Evolutionary conservation across 1,139 yeast species (phyloP).

Genomic region (Sugiyamaella grinbergsii): DNA sequence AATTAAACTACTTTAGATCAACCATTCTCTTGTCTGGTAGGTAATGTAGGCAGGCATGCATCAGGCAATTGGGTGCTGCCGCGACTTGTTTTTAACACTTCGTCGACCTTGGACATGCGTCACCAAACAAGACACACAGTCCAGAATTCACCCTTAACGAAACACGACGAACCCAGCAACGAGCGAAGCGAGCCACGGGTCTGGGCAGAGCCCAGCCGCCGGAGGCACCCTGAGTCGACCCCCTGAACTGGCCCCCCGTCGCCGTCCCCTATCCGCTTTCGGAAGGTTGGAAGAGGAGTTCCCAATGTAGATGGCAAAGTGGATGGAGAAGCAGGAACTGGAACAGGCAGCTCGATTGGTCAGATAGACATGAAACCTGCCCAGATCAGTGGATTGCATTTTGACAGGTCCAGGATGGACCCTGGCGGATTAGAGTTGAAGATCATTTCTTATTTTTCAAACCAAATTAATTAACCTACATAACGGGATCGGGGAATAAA

Average conservation of each 20-base stretch:
- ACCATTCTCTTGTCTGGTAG: too few species aligned
- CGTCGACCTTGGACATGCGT: too few species aligned
- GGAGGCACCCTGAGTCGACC: slow-evolving; percentile 1
- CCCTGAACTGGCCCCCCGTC: background rate
- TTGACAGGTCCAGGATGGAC: background rate
- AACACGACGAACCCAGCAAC: too few species aligned
- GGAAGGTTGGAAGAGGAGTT: slow-evolving; percentile 8
- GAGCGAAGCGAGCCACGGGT: slow-evolving; percentile 14
- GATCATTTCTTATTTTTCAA: background rate
- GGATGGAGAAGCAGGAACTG: slow-evolving; percentile 10
- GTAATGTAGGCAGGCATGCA: too few species aligned
- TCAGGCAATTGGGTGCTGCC: too few species aligned
- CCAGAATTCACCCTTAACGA: too few species aligned
- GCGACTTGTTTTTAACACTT: too few species aligned
- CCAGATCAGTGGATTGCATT: slow-evolving; percentile 13
- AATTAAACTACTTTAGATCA: too few species aligned
- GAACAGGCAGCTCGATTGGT: slow-evolving; percentile 6
- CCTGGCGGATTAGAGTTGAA: slow-evolving; percentile 4
- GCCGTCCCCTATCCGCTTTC: slow-evolving; percentile 18
- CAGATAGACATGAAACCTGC: slow-evolving; percentile 18
- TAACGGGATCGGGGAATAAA: too few species aligned
- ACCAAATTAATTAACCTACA: slow-evolving; percentile 7
- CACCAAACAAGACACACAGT: too few species aligned
- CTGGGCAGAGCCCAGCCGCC: slow-evolving; percentile 15
- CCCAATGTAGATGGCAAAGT: too few species aligned